Conservation (phyloP, 805 yeast species). For the Metschnikowia similis region DNA sequence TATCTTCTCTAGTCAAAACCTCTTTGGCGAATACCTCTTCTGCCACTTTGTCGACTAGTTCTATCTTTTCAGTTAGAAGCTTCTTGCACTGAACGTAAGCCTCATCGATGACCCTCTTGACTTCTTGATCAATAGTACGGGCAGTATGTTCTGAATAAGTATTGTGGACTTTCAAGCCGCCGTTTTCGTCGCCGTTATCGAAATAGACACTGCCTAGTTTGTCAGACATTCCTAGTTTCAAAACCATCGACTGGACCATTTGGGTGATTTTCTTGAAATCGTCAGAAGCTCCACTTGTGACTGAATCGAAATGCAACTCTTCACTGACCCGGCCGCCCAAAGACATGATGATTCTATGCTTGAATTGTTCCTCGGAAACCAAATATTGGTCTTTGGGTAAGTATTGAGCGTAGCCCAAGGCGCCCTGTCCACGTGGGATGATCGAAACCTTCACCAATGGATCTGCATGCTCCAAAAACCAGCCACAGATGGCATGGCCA, state of each 20-base stretch:
- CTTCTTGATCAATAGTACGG: slow-evolving; percentile 74
- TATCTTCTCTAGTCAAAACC: slow-evolving; percentile 76
- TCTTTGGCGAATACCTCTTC: slow-evolving; percentile 68
- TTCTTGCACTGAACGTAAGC: slow-evolving; percentile 68
- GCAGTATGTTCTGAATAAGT: slow-evolving; percentile 90
- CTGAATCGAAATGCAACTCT: slow-evolving; percentile 86
- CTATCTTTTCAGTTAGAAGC: slow-evolving; percentile 57
- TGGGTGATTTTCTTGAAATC: slow-evolving; percentile 94
- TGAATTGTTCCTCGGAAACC: slow-evolving; percentile 69
- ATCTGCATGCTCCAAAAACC: slow-evolving; percentile 89
- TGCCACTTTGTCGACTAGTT: slow-evolving; percentile 66
- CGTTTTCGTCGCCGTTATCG: slow-evolving; percentile 60
- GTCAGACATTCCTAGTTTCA: slow-evolving; percentile 84
- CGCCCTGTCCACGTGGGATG: slow-evolving; percentile 95
- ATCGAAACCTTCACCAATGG: slow-evolving; percentile 94
- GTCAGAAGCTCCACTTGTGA: slow-evolving; percentile 93
- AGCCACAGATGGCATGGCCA: slow-evolving; percentile 98
- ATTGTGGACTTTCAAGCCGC: slow-evolving; percentile 54
- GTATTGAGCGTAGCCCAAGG: slow-evolving; percentile 96
- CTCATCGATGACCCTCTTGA: slow-evolving; percentile 69
- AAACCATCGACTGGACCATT: slow-evolving; percentile 91
- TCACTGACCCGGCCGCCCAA: slow-evolving; percentile 96
- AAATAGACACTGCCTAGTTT: slow-evolving; percentile 81
- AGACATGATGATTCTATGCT: slow-evolving; percentile 93
- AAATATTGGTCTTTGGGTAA: slow-evolving; percentile 89